Evolutionary conservation across 805 yeast genomes (phyloP), one percentile per base, ranked within the genome.

Genomic region (Zygotorulaspora florentina): DNA sequence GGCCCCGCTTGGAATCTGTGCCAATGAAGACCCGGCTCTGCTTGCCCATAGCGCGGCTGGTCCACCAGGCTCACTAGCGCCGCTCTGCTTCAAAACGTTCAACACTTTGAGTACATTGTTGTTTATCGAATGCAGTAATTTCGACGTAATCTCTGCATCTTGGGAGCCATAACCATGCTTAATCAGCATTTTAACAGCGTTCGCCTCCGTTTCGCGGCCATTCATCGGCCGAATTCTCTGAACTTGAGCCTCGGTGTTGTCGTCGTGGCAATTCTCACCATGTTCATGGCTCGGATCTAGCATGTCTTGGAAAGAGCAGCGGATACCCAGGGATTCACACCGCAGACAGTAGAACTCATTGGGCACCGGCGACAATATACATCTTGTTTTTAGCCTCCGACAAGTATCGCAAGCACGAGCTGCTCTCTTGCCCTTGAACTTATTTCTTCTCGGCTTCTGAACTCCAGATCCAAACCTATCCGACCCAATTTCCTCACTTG

Each of bases 361-460:
- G 1, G 76, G 69, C 10, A 59, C 53, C 7, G 64, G 62, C 1
- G 79, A 71, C 41, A 81, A 75, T 56, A 81, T 75, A 53, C 89
- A 83, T 46, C 85, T 65, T 1, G 87, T 76, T 65, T 80, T 80
- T 49, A 75, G 79, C 40, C 69, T 71, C 36, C 84, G 68, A 56
- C 85, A 80, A 7, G 69, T 57, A 6, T 72, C 73, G 59, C 85
- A 80, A 0, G 85, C 85, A 40, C 66, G 68, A 1, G 74, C 54
- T 0, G 82, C 77, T 35, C 85, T 39, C 20, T 42, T 43, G 10
- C 53, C 49, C 12, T 46, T 47, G 31, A 36, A 40, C 36, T 39
- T 47, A 18, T 39, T 39, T 28, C 49, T 29, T 20, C 40, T 42
- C 18, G 50, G 50, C 28, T 52, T 52, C 23, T 35, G 41, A 9